Evolutionary conservation across 805 yeast species (phyloP).

Genomic region (Schizosaccharomyces pombe): DNA sequence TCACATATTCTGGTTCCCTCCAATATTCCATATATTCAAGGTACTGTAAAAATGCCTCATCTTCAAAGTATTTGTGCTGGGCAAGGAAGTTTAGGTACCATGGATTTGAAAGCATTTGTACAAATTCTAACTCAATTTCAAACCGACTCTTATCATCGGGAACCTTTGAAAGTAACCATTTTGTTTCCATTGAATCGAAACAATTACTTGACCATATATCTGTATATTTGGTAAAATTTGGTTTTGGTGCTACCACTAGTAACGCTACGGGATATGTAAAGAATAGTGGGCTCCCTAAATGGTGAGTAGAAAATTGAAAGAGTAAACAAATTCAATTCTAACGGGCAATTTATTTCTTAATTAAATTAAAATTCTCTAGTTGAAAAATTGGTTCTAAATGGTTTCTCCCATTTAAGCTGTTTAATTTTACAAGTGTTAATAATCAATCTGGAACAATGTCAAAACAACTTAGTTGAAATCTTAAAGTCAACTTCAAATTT

Average conservation of each 20-base stretch:
- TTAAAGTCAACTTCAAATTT: too few species aligned
- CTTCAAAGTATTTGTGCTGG: constrained; percentile 54
- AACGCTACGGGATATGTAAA: too few species aligned
- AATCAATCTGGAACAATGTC: too few species aligned
- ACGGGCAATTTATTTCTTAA: too few species aligned
- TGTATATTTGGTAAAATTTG: not conserved
- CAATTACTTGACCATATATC: not conserved
- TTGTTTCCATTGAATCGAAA: not conserved
- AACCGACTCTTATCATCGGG: constrained; percentile 22
- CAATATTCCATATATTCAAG: constrained; percentile 68
- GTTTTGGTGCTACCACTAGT: not conserved
- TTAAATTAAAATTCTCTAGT: too few species aligned
- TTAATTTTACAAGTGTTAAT: too few species aligned
- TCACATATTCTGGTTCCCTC: constrained; percentile 47
- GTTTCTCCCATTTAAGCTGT: too few species aligned
- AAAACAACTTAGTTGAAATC: too few species aligned
- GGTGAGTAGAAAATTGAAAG: too few species aligned
- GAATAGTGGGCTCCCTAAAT: too few species aligned
- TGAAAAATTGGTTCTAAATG: too few species aligned
- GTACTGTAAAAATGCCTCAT: constrained; percentile 49
- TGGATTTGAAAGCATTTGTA: constrained; percentile 74
- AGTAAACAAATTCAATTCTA: too few species aligned
- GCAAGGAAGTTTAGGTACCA: constrained; percentile 68
- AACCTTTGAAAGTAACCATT: not conserved
- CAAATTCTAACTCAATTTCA: constrained; percentile 83